Evolutionary conservation across 139 green algal genomes (phyloP).

Genomic region (Microglena sp.): DNA sequence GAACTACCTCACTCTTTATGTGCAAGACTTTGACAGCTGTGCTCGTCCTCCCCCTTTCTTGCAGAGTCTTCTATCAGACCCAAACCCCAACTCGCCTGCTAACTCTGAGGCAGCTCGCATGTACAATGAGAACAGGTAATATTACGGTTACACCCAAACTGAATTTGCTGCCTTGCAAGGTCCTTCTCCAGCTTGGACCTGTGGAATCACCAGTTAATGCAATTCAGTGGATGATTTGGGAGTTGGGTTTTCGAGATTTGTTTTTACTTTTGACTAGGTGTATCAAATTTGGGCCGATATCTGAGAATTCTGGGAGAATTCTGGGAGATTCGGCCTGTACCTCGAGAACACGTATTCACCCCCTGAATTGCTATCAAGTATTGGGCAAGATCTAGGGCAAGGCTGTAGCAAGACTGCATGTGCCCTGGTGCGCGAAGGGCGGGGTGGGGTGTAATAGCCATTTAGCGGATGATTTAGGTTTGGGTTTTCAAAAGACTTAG

Average conservation of each 20-base stretch:
- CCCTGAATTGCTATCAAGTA: too few relatives aligned
- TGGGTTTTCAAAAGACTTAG: too few relatives aligned
- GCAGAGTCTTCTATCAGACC: conserved; percentile 92
- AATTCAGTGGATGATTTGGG: neutral
- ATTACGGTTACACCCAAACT: neutral
- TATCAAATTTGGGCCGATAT: neutral
- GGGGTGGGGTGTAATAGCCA: too few relatives aligned
- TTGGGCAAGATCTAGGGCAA: too few relatives aligned
- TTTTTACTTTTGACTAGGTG: neutral
- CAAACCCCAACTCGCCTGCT: conserved; percentile 94
- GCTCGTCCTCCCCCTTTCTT: conserved; percentile 2
- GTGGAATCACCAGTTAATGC: neutral
- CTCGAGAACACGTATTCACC: neutral
- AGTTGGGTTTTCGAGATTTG: neutral
- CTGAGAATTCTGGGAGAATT: too few relatives aligned
- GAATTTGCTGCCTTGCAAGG: neutral
- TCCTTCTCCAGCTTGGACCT: neutral
- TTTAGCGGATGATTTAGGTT: too few relatives aligned
- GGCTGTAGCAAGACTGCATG: too few relatives aligned
- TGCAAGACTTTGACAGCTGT: too few relatives aligned
- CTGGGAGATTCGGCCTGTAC: neutral
- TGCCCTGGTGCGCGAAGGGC: too few relatives aligned
- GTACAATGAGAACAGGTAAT: conserved; percentile 77
- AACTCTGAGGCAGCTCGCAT: conserved; percentile 92
- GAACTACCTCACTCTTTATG: neutral